Evolutionary conservation across 148 eudicot species (phyloP), one percentile per base, ranked within the genome.

Genomic region (Hydrangea macrophylla): DNA sequence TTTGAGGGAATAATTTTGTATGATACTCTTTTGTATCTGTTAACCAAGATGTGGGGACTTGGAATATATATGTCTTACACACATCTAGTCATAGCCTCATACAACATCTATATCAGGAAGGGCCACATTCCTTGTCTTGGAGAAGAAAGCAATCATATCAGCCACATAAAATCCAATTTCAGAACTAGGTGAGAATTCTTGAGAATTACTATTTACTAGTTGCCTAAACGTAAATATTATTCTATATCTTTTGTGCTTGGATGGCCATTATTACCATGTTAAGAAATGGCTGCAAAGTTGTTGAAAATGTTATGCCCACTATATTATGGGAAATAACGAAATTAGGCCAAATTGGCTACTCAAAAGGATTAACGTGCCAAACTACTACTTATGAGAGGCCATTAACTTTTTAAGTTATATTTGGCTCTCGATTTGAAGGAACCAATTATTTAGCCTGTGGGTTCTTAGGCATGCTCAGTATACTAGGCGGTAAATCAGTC

Each of bases 1-100:
- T 74, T 23, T 23, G 27, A 73, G 44, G 70, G 78, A 73, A 80
- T 80, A 61, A 65, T 60, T 80, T 42, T 53, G 45, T 51, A 75
- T 70, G 78, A 72, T 76, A 48, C 72, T 60, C 17, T 60, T 65
- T 69, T 73, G 72, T 73, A 39, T 45, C 32, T 40, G 5, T 31
- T 55, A 65, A 58, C 64, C 51, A 25, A 56, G 62, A 6, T 60
- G 65, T 65, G 22, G 72, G 75, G 75, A 42, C 68, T 44, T 65
- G 75, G 80, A 76, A 70, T 69, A 44, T 69, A 70, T 63, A 58
- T 70, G 53, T 53, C 64, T 56, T 55, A 44, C 25, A 67, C 33
- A 42, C 50, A 60, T 67, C 63, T 50, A 58, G 57, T 32, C 26
- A 51, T 8, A 12, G 22, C 0, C 32, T 1, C 32, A 40, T 5